Percentiles rank a stretch among this genome's conserved stretches.
phyloP scores from a whole-genome alignment of 805 yeast genomes.

The Ogataea kodamae region DNA sequence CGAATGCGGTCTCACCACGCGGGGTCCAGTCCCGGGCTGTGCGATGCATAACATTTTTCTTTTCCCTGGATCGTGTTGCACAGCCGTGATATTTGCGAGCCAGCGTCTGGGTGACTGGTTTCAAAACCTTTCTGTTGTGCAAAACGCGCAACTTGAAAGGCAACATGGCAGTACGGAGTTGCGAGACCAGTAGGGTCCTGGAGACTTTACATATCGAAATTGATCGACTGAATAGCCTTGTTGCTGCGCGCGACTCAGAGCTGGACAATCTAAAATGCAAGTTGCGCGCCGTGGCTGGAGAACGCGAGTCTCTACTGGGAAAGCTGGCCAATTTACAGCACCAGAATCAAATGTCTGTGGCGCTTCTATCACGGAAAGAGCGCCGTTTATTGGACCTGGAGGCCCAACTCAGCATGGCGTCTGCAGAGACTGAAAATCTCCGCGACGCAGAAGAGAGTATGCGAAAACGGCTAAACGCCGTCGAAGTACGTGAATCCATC shows the following conservation, averaged over 20 bases:
- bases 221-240: constrained; percentile 25
- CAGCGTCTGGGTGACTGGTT: constrained; percentile 2
- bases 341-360: constrained; percentile 71
- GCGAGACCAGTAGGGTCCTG: constrained; percentile 32
- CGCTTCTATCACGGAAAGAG: constrained; percentile 66
- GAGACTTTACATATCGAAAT: constrained; percentile 31
- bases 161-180: constrained; percentile 1
- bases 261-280: constrained; percentile 52
- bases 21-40: too few relatives aligned
- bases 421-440: constrained; percentile 45
- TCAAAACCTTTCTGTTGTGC: constrained; percentile 1
- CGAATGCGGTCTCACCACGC: constrained; percentile 6
- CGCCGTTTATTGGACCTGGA: constrained; percentile 67
- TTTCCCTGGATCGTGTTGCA: constrained; percentile 3
- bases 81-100: constrained; percentile 9
- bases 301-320: constrained; percentile 55
- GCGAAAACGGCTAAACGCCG: constrained; percentile 45
- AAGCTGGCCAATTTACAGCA: constrained; percentile 69
- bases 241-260: constrained; percentile 26
- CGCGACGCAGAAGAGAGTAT: constrained; percentile 48
- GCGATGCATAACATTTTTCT: too few relatives aligned
- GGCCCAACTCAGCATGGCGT: constrained; percentile 46
- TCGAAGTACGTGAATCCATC: constrained; percentile 43
- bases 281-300: constrained; percentile 40
- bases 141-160: constrained; percentile 1